These are phyloP conservation scores for Uncinocarpus reesii DNA, from an alignment of 2,329 filamentous ascomycete genomes.

Conservation along the genomic window DNA sequence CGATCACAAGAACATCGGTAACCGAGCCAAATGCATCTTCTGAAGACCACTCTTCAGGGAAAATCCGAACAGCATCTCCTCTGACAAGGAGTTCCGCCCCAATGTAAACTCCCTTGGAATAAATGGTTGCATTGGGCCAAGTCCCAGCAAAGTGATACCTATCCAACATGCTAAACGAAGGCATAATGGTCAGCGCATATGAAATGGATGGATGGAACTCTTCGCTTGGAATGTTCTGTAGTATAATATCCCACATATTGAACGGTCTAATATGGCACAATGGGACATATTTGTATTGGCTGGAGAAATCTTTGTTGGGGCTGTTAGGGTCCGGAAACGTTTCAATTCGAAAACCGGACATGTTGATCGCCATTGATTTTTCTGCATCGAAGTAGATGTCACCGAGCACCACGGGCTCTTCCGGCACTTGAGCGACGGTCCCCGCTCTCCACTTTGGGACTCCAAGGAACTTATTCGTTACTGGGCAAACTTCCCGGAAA, in stretches of 20 bases:
- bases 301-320: conserved; percentile 42
- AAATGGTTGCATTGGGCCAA: conserved; percentile 47
- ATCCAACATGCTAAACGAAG: conserved; percentile 44
- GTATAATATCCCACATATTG: conserved; percentile 42
- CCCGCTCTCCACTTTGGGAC: conserved; percentile 48
- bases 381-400: conserved; percentile 37
- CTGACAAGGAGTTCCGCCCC: conserved; percentile 47
- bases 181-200: conserved; percentile 44
- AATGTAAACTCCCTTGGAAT: conserved; percentile 45
- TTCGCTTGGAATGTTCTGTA: conserved; percentile 33
- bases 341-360: conserved; percentile 49
- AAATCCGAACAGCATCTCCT: conserved; percentile 47
- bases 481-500: conserved; percentile 28
- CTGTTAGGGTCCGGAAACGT: conserved; percentile 45
- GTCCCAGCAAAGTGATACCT: conserved; percentile 44
- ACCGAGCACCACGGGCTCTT: conserved; percentile 34
- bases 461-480: conserved; percentile 27
- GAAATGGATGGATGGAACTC: conserved; percentile 45
- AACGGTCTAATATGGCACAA: conserved; percentile 48
- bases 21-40: conserved; percentile 21
- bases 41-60: conserved; percentile 26
- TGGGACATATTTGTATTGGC: conserved; percentile 47
- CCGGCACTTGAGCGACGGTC: conserved; percentile 44
- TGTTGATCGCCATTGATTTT: conserved; percentile 37
- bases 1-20: conserved; percentile 46